Evolutionary conservation across 1,139 yeast genomes (phyloP).

Genomic region (Yamadazyma jaroonii): DNA sequence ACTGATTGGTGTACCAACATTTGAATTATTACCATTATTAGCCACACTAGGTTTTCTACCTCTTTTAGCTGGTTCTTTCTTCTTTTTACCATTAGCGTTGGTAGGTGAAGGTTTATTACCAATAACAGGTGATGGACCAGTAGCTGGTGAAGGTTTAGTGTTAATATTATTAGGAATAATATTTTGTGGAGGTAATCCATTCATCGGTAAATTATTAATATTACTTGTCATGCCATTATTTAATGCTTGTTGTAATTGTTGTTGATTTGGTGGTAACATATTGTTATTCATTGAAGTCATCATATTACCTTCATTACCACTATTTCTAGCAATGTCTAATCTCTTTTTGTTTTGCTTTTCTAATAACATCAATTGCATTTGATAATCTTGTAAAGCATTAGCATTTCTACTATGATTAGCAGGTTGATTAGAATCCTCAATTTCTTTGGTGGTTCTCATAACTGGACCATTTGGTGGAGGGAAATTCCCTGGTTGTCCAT

Average conservation of each 20-base stretch:
- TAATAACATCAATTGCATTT: constrained; percentile 67
- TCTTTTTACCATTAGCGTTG: constrained; percentile 21
- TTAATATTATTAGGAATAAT: constrained; percentile 1
- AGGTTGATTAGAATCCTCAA: neutral
- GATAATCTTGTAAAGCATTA: constrained; percentile 66
- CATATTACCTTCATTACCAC: constrained; percentile 24
- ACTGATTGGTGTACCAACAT: constrained; percentile 15
- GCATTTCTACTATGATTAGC: constrained; percentile 23
- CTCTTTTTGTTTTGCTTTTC: constrained; percentile 72
- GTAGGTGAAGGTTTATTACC: constrained; percentile 38
- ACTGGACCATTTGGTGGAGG: constrained; percentile 4
- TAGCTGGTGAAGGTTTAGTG: constrained; percentile 24
- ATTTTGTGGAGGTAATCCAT: neutral
- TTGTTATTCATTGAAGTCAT: constrained; percentile 17
- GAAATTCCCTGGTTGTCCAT: neutral
- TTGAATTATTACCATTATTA: constrained; percentile 13
- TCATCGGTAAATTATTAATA: neutral
- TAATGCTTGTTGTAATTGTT: constrained; percentile 15
- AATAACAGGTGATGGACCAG: constrained; percentile 29
- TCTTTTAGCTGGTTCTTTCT: constrained; percentile 31
- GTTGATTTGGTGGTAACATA: constrained; percentile 22
- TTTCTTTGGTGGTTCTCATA: constrained; percentile 2
- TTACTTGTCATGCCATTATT: constrained; percentile 7
- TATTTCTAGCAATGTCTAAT: constrained; percentile 47
- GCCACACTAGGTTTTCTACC: constrained; percentile 34